These are phyloP conservation scores for Phytophthora pini DNA, from an alignment of 352 stramenopile species.

Conservation along the genomic window DNA sequence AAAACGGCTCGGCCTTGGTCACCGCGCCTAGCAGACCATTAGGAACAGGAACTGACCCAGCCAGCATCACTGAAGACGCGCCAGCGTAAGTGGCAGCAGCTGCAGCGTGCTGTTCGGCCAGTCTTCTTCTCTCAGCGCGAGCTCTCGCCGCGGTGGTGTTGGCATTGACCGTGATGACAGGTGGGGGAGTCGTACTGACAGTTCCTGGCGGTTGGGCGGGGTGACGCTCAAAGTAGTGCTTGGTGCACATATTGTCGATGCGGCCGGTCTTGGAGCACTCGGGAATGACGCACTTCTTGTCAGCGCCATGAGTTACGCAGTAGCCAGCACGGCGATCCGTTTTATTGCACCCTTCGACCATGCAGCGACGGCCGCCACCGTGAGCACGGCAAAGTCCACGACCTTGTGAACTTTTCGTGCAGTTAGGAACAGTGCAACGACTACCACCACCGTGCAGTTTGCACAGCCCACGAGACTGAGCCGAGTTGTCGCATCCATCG, in stretches of 20 bases:
- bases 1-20: constrained; percentile 40
- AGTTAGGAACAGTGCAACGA: constrained; percentile 80
- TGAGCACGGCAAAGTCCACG: constrained; percentile 84
- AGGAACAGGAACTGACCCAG: constrained; percentile 19
- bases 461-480: constrained; percentile 82
- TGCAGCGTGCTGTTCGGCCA: constrained; percentile 29
- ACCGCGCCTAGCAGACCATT: constrained; percentile 29
- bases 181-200: constrained; percentile 41
- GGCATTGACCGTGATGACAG: constrained; percentile 45
- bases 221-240: constrained; percentile 87
- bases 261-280: constrained; percentile 87
- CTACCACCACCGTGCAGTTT: constrained; percentile 84
- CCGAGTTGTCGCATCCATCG: constrained; percentile 81
- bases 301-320: constrained; percentile 83
- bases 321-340: constrained; percentile 79
- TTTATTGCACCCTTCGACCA: constrained; percentile 88
- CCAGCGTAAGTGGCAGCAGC: constrained; percentile 25
- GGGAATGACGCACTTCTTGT: constrained; percentile 81
- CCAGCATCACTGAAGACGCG: constrained; percentile 32
- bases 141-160: constrained; percentile 43
- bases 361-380: constrained; percentile 82
- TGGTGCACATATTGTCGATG: constrained; percentile 85
- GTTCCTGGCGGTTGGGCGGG: constrained; percentile 51
- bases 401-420: constrained; percentile 88
- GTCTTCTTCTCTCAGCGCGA: constrained; percentile 42